Evolutionary conservation across 257 asterid genomes (phyloP).

Genomic region (Solanum commersonii): DNA sequence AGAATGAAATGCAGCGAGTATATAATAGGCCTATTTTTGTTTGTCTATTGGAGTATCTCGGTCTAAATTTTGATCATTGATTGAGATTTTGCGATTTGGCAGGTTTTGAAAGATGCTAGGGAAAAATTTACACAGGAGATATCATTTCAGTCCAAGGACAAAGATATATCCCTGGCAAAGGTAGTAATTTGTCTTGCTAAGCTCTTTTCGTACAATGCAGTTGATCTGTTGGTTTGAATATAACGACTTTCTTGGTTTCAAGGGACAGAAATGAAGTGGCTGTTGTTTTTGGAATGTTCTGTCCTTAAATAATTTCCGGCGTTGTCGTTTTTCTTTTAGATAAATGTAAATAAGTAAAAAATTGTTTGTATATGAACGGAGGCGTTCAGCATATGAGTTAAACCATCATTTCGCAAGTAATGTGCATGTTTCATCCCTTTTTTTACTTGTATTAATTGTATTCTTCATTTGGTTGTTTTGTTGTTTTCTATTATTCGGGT

Average conservation of each 20-base stretch:
- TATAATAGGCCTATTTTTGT: not conserved
- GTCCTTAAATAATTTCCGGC: not conserved
- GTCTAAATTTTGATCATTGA: constrained; percentile 13
- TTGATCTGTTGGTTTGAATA: not conserved
- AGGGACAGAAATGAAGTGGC: not conserved
- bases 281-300: not conserved
- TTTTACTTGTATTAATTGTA: not conserved
- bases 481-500: not conserved
- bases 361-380: not conserved
- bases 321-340: not conserved
- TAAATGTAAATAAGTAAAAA: not conserved
- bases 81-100: constrained; percentile 11
- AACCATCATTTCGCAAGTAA: not conserved
- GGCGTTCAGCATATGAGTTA: not conserved
- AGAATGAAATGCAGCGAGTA: not conserved
- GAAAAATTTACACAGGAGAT: constrained; percentile 65
- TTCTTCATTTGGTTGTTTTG: not conserved
- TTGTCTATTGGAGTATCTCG: not conserved
- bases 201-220: not conserved
- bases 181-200: constrained; percentile 18
- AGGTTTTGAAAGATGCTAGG: constrained; percentile 76
- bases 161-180: constrained; percentile 89
- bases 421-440: not conserved
- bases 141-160: constrained; percentile 74
- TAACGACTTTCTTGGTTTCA: not conserved